Evolutionary conservation across 495 filamentous ascomycete species (phyloP), one percentile per base, ranked within the genome.

Genomic region (Massariosphaeria phaeospora): DNA sequence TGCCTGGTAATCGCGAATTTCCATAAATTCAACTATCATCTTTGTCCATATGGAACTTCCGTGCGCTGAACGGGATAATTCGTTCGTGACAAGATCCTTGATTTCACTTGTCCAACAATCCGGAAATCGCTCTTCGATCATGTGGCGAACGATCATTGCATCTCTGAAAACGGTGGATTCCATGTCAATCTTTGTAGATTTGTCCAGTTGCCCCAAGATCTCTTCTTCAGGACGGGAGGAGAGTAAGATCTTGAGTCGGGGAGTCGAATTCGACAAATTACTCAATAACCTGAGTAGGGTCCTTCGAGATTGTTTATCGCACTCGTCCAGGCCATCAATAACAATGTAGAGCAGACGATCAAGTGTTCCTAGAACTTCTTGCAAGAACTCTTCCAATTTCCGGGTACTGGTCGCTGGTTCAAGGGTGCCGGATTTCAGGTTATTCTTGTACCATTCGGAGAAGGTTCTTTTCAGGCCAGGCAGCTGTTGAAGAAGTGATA

Each of bases 361-460:
- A 10, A 50, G 47, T 10, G 47, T 50, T 38, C 13, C 20, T 21
- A 50, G 31, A 8, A 40, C 23, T 2, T 40, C 23, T 27, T 39
- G 33, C 18, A 50, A 25, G 24, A 50, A 50, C 33, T 50, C 33
- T 39, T 50, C 47, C 2, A 50, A 13, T 27, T 39, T 50, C n/a
- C 47, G 24, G 10, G 47, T 50, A 23, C 23, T 50, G 4, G 47
- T 39, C 40, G 47, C 15, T 26, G 47, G 47, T 20, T 50, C n/a
- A 40, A 50, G 33, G 35, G 40, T 8, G 38, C 47, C 47, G 18
- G 47, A 39, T 17, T 31, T 34, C 23, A 39, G 47, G 17, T 38
- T 50, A n/a, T 50, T 34, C 18, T 39, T 50, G 40, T 50, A 50
- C 47, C 47, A 50, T 38, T 50, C 47, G 18, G 38, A 50, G 47